These are phyloP conservation scores for Neurospora intermedia DNA, from an alignment of 495 filamentous ascomycete species.

Conservation along the genomic window DNA sequence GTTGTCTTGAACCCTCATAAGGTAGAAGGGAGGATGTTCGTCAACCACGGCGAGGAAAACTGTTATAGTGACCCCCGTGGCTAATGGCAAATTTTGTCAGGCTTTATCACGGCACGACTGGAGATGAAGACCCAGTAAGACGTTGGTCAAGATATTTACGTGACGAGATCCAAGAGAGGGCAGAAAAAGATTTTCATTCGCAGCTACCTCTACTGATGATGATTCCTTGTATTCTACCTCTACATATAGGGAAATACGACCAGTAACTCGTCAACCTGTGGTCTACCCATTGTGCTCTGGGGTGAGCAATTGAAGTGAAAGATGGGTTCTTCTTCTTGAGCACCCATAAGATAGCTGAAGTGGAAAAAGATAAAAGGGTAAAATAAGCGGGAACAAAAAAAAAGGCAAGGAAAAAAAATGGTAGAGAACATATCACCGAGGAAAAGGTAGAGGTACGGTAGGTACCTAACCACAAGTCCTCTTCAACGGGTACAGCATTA, in stretches of 20 bases:
- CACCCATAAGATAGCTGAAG: background rate
- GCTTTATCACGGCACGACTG: background rate
- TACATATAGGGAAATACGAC: background rate
- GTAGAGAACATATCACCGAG: background rate
- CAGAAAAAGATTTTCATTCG: background rate
- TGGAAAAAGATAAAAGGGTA: background rate
- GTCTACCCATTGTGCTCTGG: background rate
- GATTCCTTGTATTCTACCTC: background rate
- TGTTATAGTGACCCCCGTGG: background rate
- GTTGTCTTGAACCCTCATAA: background rate
- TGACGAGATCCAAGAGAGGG: background rate
- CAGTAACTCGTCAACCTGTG: background rate
- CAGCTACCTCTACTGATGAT: background rate
- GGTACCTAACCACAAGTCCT: background rate
- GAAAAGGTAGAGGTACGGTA: background rate
- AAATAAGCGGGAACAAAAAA: background rate
- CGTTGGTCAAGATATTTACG: background rate
- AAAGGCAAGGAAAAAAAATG: background rate
- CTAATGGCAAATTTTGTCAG: background rate
- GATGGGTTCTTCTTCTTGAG: background rate
- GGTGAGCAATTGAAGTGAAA: background rate
- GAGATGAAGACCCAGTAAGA: background rate
- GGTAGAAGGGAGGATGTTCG: background rate
- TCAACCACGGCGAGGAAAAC: background rate
- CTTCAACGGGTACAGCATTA: background rate